Conservation (phyloP, 177 flowering plant species). For the Tripterygium wilfordii region DNA sequence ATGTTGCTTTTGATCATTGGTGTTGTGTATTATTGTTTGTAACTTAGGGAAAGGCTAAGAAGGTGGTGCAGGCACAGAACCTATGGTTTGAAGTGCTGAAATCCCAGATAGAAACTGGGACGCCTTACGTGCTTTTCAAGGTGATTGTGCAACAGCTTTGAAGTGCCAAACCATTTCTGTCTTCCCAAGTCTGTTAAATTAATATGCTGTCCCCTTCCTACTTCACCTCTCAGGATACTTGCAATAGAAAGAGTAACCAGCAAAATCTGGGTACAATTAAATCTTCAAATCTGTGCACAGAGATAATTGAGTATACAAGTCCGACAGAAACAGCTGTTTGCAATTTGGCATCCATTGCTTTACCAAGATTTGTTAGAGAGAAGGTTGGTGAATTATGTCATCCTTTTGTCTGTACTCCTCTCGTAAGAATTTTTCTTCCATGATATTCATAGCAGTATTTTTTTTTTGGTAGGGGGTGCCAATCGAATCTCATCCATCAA, state of each 20-base stretch:
- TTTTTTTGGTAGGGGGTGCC: constrained; percentile 58
- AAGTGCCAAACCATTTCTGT: no score
- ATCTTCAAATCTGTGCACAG: constrained; percentile 92
- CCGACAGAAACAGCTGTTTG: constrained; percentile 99
- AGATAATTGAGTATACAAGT: constrained; percentile 90
- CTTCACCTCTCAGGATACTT: constrained; percentile 74
- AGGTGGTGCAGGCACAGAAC: constrained; percentile 85
- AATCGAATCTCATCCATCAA: constrained; percentile 77
- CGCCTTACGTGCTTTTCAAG: constrained; percentile 98
- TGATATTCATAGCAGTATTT: no score
- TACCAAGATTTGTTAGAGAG: constrained; percentile 87
- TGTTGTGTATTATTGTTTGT: no score
- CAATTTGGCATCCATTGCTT: constrained; percentile 97
- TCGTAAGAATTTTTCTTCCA: no score
- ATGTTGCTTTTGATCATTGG: no score
- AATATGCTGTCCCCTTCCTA: no score
- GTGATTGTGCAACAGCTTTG: no score
- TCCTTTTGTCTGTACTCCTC: no score
- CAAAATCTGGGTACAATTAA: constrained; percentile 98
- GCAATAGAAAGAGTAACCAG: constrained; percentile 93
- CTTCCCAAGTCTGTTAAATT: no score
- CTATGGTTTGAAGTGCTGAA: constrained; percentile 91
- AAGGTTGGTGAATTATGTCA: constrained; percentile 50
- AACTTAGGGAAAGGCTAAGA: constrained; percentile 88
- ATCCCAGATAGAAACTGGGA: constrained; percentile 96